A percentile compares a stretch with the other conserved stretches of the same genome.
Evolutionary conservation across 73 alveolate species (phyloP).

Genomic region (Effrenium voratum): DNA sequence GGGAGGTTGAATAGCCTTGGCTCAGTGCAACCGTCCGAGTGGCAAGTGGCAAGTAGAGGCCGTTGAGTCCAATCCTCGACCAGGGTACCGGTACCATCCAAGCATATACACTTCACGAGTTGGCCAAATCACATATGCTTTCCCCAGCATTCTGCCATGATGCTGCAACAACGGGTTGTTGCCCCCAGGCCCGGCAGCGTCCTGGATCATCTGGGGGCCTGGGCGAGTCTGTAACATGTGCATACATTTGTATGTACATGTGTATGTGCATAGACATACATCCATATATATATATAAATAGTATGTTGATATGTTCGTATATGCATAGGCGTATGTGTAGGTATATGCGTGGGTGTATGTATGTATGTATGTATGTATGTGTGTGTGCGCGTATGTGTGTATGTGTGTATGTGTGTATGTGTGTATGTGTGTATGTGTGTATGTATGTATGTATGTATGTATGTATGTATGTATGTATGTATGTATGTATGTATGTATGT

Average conservation of each 20-base stretch:
- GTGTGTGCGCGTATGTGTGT: neutral
- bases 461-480: slow-evolving; percentile 1
- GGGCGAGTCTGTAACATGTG: neutral
- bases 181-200: neutral
- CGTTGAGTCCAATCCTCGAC: neutral
- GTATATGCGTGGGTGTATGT: neutral
- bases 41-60: neutral
- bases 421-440: slow-evolving; percentile 8
- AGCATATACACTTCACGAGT: neutral
- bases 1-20: too few species aligned
- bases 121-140: neutral
- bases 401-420: slow-evolving; percentile 2
- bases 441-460: neutral
- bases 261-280: neutral
- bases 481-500: neutral
- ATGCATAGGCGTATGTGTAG: neutral
- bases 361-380: neutral
- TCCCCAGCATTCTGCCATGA: neutral
- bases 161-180: neutral
- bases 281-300: neutral
- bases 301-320: too few species aligned
- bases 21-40: neutral
- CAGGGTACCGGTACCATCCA: neutral
- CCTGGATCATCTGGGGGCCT: neutral
- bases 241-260: neutral